Percentiles rank a stretch among this genome's conserved stretches.
Conservation (phyloP, 768 basidiomycete species). For the Gymnopilus junonius region DNA sequence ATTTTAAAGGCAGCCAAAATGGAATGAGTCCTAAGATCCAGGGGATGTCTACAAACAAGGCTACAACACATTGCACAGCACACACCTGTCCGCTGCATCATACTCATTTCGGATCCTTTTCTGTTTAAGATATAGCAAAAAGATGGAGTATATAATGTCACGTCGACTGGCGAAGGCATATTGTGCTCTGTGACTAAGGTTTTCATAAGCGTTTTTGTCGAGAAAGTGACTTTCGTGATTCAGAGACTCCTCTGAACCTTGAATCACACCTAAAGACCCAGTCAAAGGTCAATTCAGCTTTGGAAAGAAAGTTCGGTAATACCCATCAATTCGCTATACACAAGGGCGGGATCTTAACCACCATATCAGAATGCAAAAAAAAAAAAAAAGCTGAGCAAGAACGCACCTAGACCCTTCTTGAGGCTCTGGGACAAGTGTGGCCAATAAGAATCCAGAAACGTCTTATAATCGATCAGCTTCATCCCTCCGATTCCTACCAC, state of each 20-base stretch:
- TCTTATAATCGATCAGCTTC: slow-evolving; percentile 45
- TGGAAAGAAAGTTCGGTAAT: background rate
- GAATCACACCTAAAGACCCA: slow-evolving; percentile 58
- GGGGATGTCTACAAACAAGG: background rate
- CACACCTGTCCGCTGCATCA: slow-evolving; percentile 66
- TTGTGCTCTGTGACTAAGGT: slow-evolving; percentile 54
- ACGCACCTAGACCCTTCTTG: slow-evolving; percentile 55
- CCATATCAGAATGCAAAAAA: background rate
- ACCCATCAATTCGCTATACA: slow-evolving; percentile 73
- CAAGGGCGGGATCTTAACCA: slow-evolving; percentile 60
- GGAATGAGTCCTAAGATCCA: slow-evolving; percentile 48
- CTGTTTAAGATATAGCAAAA: slow-evolving; percentile 50
- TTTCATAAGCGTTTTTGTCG: slow-evolving; percentile 46
- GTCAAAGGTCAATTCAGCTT: background rate
- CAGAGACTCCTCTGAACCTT: slow-evolving; percentile 65
- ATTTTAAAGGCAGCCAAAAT: slow-evolving; percentile 43
- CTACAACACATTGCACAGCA: background rate
- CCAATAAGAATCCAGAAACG: slow-evolving; percentile 62
- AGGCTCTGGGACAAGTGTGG: slow-evolving; percentile 54
- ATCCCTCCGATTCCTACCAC: background rate
- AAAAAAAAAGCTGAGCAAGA: background rate
- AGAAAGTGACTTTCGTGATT: slow-evolving; percentile 40
- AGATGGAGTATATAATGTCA: slow-evolving; percentile 53
- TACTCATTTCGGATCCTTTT: slow-evolving; percentile 47
- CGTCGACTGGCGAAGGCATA: slow-evolving; percentile 58